Conservation (phyloP, 2,329 filamentous ascomycete genomes). For the Xylariales sp. region DNA sequence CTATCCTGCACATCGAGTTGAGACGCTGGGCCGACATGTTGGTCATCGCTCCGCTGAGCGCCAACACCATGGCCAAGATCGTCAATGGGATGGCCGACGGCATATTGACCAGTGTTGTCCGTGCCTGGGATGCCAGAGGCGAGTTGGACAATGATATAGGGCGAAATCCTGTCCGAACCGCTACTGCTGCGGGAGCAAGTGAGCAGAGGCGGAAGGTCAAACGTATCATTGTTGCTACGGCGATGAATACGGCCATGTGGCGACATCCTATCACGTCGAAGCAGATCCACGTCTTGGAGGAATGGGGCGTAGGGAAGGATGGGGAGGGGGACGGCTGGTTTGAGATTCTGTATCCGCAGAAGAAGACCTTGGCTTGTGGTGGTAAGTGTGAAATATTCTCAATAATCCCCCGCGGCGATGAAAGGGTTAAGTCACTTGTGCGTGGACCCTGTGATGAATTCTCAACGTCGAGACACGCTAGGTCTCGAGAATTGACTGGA, state of each 20-base stretch:
- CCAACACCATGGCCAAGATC: conserved; percentile 84
- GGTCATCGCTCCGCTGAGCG: conserved; percentile 74
- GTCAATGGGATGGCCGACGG: conserved; percentile 73
- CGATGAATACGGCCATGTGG: conserved; percentile 94
- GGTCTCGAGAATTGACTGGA: no score
- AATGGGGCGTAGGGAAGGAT: conserved; percentile 57
- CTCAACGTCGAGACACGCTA: no score
- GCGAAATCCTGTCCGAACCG: not conserved
- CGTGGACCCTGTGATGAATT: no score
- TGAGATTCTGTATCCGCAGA: conserved; percentile 66
- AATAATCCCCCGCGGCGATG: no score
- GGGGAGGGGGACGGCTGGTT: conserved; percentile 47
- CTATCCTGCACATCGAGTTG: conserved; percentile 87
- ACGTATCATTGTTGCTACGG: conserved; percentile 69
- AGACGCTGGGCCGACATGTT: conserved; percentile 77
- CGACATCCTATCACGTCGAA: conserved; percentile 72
- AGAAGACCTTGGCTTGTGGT: conserved; percentile 81
- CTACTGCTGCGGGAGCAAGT: conserved; percentile 11
- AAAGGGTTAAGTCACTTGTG: no score
- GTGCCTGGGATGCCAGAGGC: conserved; percentile 83
- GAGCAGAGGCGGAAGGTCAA: conserved; percentile 40
- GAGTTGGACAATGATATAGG: conserved; percentile 40
- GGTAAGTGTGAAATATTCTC: no score
- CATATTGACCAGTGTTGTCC: conserved; percentile 66
- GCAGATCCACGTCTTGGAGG: conserved; percentile 66